Evolutionary conservation across 192 early-diverging fungal species (phyloP).

Genomic region (Podila epicladia): DNA sequence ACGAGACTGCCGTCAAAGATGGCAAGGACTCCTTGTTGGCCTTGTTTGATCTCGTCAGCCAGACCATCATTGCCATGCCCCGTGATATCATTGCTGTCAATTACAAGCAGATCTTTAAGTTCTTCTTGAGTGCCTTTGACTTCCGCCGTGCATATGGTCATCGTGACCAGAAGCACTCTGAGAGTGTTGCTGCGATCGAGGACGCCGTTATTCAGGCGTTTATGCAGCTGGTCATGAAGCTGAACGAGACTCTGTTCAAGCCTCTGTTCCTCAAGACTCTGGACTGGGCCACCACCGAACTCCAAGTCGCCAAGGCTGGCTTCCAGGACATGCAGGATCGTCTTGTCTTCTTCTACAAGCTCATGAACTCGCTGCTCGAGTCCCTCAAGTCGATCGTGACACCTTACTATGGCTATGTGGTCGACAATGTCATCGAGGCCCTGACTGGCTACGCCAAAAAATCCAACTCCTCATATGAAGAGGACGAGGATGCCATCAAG

Average conservation of each 20-base stretch:
- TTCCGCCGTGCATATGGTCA: constrained; percentile 54
- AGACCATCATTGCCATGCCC: constrained; percentile 71
- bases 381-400: constrained; percentile 66
- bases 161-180: constrained; percentile 28
- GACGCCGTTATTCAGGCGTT: constrained; percentile 77
- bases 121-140: constrained; percentile 80
- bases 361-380: constrained; percentile 54
- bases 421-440: constrained; percentile 71
- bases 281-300: constrained; percentile 75
- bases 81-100: constrained; percentile 71
- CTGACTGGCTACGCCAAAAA: constrained; percentile 62
- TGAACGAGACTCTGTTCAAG: constrained; percentile 96
- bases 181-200: constrained; percentile 68
- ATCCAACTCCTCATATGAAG: constrained; percentile 25
- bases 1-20: constrained; percentile 58
- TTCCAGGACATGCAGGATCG: constrained; percentile 39
- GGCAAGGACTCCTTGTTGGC: constrained; percentile 68
- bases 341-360: constrained; percentile 55
- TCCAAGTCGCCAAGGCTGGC: constrained; percentile 28
- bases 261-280: constrained; percentile 90
- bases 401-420: constrained; percentile 81
- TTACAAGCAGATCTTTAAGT: constrained; percentile 86
- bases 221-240: constrained; percentile 84
- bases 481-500: constrained; percentile 45
- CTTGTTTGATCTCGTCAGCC: constrained; percentile 74